Percentiles rank a stretch among this genome's conserved stretches.
phyloP scores from a whole-genome alignment of 2,329 filamentous ascomycete species.

The Colletotrichum karsti region DNA sequence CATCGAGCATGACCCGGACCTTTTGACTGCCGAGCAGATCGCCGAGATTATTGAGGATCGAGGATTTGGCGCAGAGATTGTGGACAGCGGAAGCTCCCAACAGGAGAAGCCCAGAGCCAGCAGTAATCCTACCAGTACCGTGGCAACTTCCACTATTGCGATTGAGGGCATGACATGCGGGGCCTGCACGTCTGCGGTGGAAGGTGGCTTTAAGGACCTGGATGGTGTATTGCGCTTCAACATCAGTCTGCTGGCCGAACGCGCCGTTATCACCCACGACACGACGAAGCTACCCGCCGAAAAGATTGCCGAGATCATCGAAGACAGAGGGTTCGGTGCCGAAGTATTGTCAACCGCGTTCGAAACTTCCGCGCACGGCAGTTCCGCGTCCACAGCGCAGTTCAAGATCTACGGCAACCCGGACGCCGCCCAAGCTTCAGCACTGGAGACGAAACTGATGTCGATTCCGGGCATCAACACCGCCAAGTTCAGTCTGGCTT shows the following conservation, averaged over 20 bases:
- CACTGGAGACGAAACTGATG: constrained; percentile 74
- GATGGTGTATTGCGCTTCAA: constrained; percentile 89
- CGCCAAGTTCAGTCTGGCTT: constrained; percentile 78
- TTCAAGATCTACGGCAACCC: constrained; percentile 86
- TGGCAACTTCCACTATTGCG: constrained; percentile 82
- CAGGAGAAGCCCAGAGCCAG: constrained; percentile 40
- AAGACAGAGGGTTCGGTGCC: constrained; percentile 90
- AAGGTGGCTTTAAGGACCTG: constrained; percentile 80
- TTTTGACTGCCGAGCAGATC: constrained; percentile 62
- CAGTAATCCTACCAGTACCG: constrained; percentile 45
- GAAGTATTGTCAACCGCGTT: constrained; percentile 79
- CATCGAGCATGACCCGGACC: constrained; percentile 76
- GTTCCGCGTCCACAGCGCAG: constrained; percentile 70
- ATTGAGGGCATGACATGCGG: constrained; percentile 99
- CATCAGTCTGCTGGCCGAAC: constrained; percentile 91
- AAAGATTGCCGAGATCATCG: constrained; percentile 83
- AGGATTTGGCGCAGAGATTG: constrained; percentile 81
- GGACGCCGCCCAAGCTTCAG: constrained; percentile 75
- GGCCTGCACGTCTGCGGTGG: constrained; percentile 91
- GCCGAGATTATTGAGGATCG: constrained; percentile 72
- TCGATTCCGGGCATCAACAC: constrained; percentile 76
- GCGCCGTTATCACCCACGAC: constrained; percentile 89
- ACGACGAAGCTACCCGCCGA: constrained; percentile 74
- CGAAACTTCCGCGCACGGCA: constrained; percentile 51
- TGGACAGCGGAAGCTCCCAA: constrained; percentile 59